Evolutionary conservation across 2,329 filamentous ascomycete species (phyloP), one percentile per base, ranked within the genome.

Genomic region (Cladophialophora bantiana): DNA sequence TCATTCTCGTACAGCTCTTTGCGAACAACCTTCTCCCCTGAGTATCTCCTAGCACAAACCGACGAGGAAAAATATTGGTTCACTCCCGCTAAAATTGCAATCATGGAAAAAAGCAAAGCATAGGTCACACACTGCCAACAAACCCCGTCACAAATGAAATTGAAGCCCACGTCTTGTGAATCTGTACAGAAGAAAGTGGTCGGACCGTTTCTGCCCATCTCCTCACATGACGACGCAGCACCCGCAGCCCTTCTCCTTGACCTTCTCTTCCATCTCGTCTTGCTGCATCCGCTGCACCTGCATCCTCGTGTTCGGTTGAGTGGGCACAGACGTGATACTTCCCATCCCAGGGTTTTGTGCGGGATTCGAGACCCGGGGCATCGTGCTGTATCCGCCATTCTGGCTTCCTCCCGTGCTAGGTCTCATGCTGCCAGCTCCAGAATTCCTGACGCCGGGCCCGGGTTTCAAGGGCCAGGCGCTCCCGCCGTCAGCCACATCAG

Each of bases 151-250:
- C 64, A 68, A 66, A 65, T 55, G 67, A 66, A 64, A 63, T 52
- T 42, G 9, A 64, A 58, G 40, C 35, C 35, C 56, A 64, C 38
- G 56, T 31, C 31, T 38, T 31, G 55, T 63, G 42, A 45, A 59
- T 59, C 35, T 65, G 50, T 63, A 62, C 63, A 66, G 55, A 66
- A 54, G 42, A 48, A 53, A 61, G 18, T 18, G 9, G 56, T 55
- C n/a, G 18, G 15, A 12, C 26, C 62, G 34, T 35, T 45, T 40
- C 53, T 35, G 40, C 26, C 45, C 13, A 18, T 20, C 34, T 7
- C 40, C 71, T 86, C 83, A 93, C 90, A 93, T 93, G 72, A 94
- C 85, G 68, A 92, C 82, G 78, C 90, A 93, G 78, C 90, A 91
- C 66, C 86, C 88, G 72, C 89, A 90, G 10, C 87, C 85, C 70